Evolutionary conservation across 169 alveolate genomes (phyloP), one percentile per base, ranked within the genome.

Genomic region (Plasmodium gaboni): DNA sequence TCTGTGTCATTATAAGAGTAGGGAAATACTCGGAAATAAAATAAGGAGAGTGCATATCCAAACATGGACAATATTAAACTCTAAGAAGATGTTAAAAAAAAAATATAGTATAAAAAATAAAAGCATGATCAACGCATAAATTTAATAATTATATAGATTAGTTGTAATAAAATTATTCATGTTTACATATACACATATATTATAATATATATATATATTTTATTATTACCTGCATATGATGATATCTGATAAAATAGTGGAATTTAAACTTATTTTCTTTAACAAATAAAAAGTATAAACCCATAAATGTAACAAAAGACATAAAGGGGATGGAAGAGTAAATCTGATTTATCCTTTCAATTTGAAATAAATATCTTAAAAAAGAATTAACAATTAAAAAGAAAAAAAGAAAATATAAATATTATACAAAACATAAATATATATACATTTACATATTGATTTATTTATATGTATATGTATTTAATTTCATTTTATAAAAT

Each of bases 1-100:
- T 80, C 90, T 46, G 90, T 80, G 63, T 80, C 83, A 48, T 80
- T 80, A 50, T 80, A 80, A 7, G 90, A 80, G 55, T 80, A 80
- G 12, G 90, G 90, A 17, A 80, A 55, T 9, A 80, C 90, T 67
- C 90, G 80, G 60, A 80, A 80, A 12, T 80, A 80, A 80, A 80
- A 80, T 71, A 80, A 68, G n/a, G 90, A 78, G 50, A 80, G 13
- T 15, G 90, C 90, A 68, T 80, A 80, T 22, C 90, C 90, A 32
- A 80, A 80, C 90, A 80, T 80, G 48, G 90, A 80, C 12, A 80
- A 53, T 67, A 80, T 80, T 15, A 80, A 15, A 7, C 90, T 69
- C 90, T 80, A 26, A 12, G 22, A 22, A 42, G 13, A 0, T 13
- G 26, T 24, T 32, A 1, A 42, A 7, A 70, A 7, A 70, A 22